Percentiles rank a stretch among this genome's conserved stretches.
Evolutionary conservation across 257 asterid genomes (phyloP).

Genomic region (Parsonsia alboflavescens): DNA sequence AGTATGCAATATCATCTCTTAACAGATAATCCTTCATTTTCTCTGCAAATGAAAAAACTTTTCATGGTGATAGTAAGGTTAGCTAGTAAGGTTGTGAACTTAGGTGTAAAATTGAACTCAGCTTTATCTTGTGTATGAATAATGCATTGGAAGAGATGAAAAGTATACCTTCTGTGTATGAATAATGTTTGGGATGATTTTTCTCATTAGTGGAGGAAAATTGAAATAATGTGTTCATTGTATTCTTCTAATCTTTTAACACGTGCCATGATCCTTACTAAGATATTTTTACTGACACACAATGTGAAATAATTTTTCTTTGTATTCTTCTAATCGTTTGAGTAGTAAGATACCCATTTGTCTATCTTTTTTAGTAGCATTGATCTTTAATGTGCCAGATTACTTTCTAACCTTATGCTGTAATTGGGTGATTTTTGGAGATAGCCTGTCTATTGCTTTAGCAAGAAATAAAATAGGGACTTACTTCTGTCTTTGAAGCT

Average conservation of each 20-base stretch:
- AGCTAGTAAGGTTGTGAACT: neutral
- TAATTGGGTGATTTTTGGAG: slow-evolving; percentile 1
- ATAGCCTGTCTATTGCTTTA: neutral
- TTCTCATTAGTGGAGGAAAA: neutral
- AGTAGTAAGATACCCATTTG: neutral
- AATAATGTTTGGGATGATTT: neutral
- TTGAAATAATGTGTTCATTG: too few species aligned
- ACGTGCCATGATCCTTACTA: neutral
- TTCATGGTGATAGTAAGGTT: neutral
- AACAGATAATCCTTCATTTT: neutral
- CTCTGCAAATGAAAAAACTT: neutral
- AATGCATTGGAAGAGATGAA: neutral
- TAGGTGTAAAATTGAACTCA: neutral
- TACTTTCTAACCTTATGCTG: neutral
- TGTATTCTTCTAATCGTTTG: neutral
- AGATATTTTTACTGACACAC: neutral
- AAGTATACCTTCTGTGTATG: neutral
- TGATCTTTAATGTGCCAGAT: neutral
- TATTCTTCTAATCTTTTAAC: too few species aligned
- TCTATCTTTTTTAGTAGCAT: neutral
- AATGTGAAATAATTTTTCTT: neutral
- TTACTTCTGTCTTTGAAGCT: neutral
- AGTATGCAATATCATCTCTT: too few species aligned
- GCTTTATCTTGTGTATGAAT: neutral
- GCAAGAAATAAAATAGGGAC: neutral